Conservation (phyloP, 305 asterid species). For the Ilex paraguariensis region DNA sequence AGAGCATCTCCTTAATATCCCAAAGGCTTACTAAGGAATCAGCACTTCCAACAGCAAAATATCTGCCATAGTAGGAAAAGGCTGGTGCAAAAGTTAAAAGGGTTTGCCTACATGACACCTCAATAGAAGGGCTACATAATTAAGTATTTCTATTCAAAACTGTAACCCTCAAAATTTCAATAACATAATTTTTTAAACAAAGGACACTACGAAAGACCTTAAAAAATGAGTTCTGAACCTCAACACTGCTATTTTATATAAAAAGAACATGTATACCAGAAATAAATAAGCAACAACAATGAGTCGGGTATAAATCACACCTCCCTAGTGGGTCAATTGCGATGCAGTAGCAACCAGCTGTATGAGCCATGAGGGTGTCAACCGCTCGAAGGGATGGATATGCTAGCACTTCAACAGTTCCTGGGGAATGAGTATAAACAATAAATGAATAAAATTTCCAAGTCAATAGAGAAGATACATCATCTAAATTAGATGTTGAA, state of each 20-base stretch:
- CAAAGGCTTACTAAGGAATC: slow-evolving; percentile 98
- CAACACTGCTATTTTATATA: neutral
- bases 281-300: neutral
- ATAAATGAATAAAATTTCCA: no score
- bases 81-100: neutral
- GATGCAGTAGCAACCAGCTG: slow-evolving; percentile 99
- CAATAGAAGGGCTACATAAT: neutral
- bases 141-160: neutral
- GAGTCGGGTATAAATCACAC: slow-evolving; percentile 25
- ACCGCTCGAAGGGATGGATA: slow-evolving; percentile 79
- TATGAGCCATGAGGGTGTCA: slow-evolving; percentile 88
- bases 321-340: slow-evolving; percentile 94
- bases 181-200: no score
- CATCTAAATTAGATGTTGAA: no score
- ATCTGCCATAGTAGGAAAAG: slow-evolving; percentile 31
- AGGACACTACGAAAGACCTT: no score
- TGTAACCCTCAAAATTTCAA: neutral
- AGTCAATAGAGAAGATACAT: no score
- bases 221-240: no score
- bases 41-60: slow-evolving; percentile 99
- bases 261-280: neutral
- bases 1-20: slow-evolving; percentile 94
- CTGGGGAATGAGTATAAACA: slow-evolving; percentile 26
- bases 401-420: slow-evolving; percentile 92
- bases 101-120: no score